Evolutionary conservation across 176 grass and related monocot species (phyloP), one percentile per base, ranked within the genome.

Genomic region (Paspalum notatum): DNA sequence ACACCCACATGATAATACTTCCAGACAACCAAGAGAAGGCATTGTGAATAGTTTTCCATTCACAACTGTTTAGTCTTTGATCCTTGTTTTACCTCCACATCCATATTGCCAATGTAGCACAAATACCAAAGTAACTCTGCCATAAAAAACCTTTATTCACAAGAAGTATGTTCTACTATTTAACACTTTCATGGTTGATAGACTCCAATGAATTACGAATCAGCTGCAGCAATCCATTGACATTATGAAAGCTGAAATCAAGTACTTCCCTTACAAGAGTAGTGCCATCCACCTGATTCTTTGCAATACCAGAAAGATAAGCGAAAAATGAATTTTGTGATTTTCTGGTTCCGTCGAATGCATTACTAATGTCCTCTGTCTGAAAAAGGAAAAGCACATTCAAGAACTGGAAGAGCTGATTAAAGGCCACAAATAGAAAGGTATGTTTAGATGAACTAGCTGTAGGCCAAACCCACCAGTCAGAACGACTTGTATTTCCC

Each of bases 191-290:
- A 77, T 75, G 82, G 86, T 84, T 87, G 74, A 99, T 92, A 69
- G 82, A 87, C 76, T 95, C 92, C 90, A 93, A 75, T 0, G 92
- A 89, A 72, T 88, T 71, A 39, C 96, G 92, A 83, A 95, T 86
- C 56, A 95, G 86, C 72, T 84, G 90, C 68, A 99, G 73, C 61
- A 99, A 58, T 43, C 78, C 86, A 63, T 81, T 89, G 56, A 95
- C 92, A 88, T 95, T 89, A 71, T 93, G 90, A 49, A 93, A 99
- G 88, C 83, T 91, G 84, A 93, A 95, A 95, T 99, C 85, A 86
- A 99, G 96, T 79, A 83, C 90, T 66, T 84, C 57, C 77, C 62
- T 87, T 48, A 95, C 76, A 80, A 89, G 90, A 85, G 86, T 68
- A 66, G 86, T 69, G 18, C 59, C 71, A 69, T 91, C 70, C 56